These are phyloP conservation scores for Teratosphaeria gauchensis DNA, from an alignment of 2,329 filamentous ascomycete genomes.

Conservation along the genomic window DNA sequence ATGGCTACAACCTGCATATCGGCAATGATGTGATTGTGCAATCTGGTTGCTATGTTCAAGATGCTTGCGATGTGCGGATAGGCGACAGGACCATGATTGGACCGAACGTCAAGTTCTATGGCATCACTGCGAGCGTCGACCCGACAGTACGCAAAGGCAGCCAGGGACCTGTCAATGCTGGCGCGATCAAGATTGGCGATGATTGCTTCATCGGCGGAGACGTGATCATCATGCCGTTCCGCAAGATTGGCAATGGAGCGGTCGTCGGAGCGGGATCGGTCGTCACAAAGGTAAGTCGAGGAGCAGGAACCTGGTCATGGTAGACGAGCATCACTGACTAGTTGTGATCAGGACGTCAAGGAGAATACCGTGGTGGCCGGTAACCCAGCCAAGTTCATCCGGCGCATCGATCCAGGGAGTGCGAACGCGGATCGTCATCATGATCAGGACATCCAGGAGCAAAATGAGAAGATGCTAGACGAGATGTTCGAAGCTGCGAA, in stretches of 20 bases:
- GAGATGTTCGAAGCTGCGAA: conserved; percentile 6
- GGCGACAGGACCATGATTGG: conserved; percentile 63
- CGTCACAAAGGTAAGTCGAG: conserved; percentile 41
- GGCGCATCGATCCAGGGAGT: conserved; percentile 14
- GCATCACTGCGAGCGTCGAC: conserved; percentile 62
- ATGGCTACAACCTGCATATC: conserved; percentile 88
- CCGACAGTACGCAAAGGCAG: conserved; percentile 64
- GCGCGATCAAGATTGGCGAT: conserved; percentile 64
- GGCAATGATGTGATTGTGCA: conserved; percentile 78
- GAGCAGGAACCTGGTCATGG: neutral
- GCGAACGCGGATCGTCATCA: conserved; percentile 14
- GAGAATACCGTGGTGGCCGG: conserved; percentile 38
- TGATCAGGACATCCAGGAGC: conserved; percentile 17
- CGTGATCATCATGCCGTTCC: conserved; percentile 50
- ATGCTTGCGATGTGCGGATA: conserved; percentile 74
- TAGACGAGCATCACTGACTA: neutral
- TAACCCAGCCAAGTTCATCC: conserved; percentile 30
- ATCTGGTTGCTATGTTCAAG: conserved; percentile 73
- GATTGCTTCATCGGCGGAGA: conserved; percentile 57
- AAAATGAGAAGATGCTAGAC: conserved; percentile 10
- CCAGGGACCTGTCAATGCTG: conserved; percentile 60
- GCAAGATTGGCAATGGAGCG: conserved; percentile 44
- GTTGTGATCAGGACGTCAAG: conserved; percentile 33
- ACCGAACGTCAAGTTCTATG: conserved; percentile 79
- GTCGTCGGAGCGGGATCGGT: conserved; percentile 46